A percentile compares a stretch with the other conserved stretches of the same genome.
Conservation (phyloP, 2,329 filamentous ascomycete species). For the Exserohilum turcica region DNA sequence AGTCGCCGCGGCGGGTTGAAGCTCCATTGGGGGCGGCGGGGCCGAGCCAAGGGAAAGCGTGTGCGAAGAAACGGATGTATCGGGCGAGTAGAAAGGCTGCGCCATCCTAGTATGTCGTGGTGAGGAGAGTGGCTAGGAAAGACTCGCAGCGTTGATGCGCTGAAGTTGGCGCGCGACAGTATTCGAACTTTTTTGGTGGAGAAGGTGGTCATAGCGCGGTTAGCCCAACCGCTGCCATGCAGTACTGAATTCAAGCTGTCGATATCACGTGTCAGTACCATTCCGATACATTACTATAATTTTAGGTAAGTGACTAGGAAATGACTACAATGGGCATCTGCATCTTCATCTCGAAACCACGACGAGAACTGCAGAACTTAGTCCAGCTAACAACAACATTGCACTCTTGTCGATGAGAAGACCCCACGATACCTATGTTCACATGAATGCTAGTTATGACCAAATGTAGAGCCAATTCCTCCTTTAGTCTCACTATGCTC, state of each 20-base stretch:
- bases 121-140: background rate
- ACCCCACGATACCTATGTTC: too few relatives aligned
- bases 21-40: constrained; percentile 45
- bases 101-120: constrained; percentile 34
- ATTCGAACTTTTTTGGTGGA: constrained; percentile 20
- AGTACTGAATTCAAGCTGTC: background rate
- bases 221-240: background rate
- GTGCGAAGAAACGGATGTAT: constrained; percentile 48
- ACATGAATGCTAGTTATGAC: too few relatives aligned
- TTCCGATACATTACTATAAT: too few relatives aligned
- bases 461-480: too few relatives aligned
- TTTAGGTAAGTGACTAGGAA: too few relatives aligned
- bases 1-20: constrained; percentile 41
- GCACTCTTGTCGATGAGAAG: too few relatives aligned
- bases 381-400: too few relatives aligned
- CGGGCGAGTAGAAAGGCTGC: constrained; percentile 42
- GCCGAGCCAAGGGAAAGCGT: constrained; percentile 47
- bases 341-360: too few relatives aligned
- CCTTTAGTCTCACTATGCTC: too few relatives aligned
- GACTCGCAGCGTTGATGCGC: constrained; percentile 1
- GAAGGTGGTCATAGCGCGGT: constrained; percentile 12
- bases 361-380: too few relatives aligned
- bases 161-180: constrained; percentile 12
- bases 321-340: too few relatives aligned
- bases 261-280: background rate